Conservation (phyloP, 768 basidiomycete genomes). For the Hemileccinum rubropunctum region DNA sequence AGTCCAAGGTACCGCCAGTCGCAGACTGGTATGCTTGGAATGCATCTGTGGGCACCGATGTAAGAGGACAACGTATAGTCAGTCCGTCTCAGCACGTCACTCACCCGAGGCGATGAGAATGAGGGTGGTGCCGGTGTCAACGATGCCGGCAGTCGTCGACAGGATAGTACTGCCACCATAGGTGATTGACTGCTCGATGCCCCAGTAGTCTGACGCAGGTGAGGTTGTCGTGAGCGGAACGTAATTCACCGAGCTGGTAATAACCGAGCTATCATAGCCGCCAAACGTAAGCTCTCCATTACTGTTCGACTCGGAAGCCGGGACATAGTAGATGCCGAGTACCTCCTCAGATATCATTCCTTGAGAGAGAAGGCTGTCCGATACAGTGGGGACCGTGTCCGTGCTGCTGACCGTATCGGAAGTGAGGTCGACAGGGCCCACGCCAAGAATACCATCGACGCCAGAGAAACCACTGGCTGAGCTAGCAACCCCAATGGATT, state of each 20-base stretch:
- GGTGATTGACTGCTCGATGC: constrained; percentile 26
- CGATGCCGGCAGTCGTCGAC: background rate
- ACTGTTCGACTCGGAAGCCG: constrained; percentile 15
- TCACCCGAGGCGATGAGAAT: background rate
- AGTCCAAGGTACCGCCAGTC: background rate
- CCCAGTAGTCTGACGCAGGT: constrained; percentile 28
- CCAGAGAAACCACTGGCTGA: constrained; percentile 25
- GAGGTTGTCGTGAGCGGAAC: constrained; percentile 20
- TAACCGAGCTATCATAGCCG: constrained; percentile 15
- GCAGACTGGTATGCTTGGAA: background rate
- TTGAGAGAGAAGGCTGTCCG: constrained; percentile 30
- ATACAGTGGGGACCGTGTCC: constrained; percentile 1
- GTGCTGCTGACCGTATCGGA: constrained; percentile 17
- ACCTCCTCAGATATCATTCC: constrained; percentile 25
- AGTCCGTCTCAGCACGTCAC: background rate
- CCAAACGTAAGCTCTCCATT: constrained; percentile 27
- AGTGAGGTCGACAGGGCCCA: constrained; percentile 33
- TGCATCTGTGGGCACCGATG: background rate
- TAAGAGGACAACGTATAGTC: background rate
- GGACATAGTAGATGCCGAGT: constrained; percentile 31
- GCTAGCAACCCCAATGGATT: constrained; percentile 34
- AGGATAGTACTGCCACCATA: constrained; percentile 22
- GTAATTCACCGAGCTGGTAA: constrained; percentile 18
- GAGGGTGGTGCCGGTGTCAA: constrained; percentile 1
- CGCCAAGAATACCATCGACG: constrained; percentile 39